Evolutionary conservation across 306 rosid species (phyloP).

Genomic region (Ziziphus jujuba): DNA sequence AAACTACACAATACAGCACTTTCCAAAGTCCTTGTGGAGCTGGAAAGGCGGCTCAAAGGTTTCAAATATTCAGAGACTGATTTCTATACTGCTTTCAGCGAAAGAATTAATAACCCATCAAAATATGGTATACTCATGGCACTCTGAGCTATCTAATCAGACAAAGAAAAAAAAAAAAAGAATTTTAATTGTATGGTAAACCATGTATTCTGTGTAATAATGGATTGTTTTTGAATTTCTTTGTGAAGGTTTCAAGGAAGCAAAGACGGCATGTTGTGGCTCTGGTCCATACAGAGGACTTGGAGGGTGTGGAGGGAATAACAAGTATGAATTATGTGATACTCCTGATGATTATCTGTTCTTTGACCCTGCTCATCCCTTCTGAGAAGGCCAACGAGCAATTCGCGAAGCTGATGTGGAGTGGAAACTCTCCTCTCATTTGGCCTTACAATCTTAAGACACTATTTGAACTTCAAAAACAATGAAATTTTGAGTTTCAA

Average conservation of each 20-base stretch:
- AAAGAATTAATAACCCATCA: slow-evolving; percentile 36
- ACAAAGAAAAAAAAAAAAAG: too few relatives aligned
- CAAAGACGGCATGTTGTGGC: slow-evolving; percentile 28
- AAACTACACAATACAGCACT: slow-evolving; percentile 47
- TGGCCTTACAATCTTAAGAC: background rate
- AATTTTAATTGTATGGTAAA: background rate
- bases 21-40: slow-evolving; percentile 24
- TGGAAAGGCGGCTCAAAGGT: slow-evolving; percentile 39
- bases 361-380: slow-evolving; percentile 13
- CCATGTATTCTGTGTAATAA: background rate
- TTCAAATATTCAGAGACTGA: slow-evolving; percentile 44
- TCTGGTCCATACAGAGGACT: slow-evolving; percentile 21
- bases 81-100: slow-evolving; percentile 2
- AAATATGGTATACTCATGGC: slow-evolving; percentile 41
- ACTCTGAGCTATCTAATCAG: background rate
- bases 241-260: slow-evolving; percentile 31
- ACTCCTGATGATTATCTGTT: background rate
- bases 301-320: background rate
- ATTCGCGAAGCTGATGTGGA: background rate
- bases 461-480: background rate
- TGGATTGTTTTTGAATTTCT: background rate
- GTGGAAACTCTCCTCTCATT: background rate
- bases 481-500: background rate
- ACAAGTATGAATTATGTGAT: background rate
- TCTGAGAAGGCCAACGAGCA: background rate